These are phyloP conservation scores for Umbelopsis ramanniana DNA, from an alignment of 192 early-diverging fungal genomes.

Conservation along the genomic window DNA sequence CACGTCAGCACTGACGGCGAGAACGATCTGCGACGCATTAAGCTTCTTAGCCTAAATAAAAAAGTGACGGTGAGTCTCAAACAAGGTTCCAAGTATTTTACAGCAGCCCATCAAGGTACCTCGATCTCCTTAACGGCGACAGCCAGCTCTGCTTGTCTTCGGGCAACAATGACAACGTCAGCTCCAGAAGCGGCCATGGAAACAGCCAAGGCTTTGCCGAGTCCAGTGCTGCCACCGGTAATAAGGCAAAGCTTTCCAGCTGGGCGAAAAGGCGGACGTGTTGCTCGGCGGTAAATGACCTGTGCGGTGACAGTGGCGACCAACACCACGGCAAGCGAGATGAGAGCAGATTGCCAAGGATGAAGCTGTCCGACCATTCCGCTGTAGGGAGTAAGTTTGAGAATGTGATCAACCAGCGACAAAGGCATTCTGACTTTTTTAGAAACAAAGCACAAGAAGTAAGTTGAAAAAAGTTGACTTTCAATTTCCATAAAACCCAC, in stretches of 20 bases:
- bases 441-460: neutral
- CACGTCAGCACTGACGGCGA: slow-evolving; percentile 67
- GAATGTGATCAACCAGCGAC: slow-evolving; percentile 37
- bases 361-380: slow-evolving; percentile 30
- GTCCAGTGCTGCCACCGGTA: slow-evolving; percentile 77
- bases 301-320: slow-evolving; percentile 17
- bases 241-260: slow-evolving; percentile 70
- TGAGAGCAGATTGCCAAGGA: slow-evolving; percentile 31
- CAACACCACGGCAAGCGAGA: slow-evolving; percentile 28
- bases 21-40: slow-evolving; percentile 46
- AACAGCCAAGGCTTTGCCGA: slow-evolving; percentile 67
- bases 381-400: slow-evolving; percentile 29
- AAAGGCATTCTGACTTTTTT: slow-evolving; percentile 21
- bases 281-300: slow-evolving; percentile 23
- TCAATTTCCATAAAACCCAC: neutral
- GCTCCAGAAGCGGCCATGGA: slow-evolving; percentile 70
- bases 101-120: too few species aligned
- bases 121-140: slow-evolving; percentile 63
- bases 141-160: slow-evolving; percentile 48
- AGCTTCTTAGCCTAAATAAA: slow-evolving; percentile 22
- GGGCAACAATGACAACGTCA: slow-evolving; percentile 71
- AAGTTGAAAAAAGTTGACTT: neutral
- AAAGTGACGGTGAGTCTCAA: neutral
- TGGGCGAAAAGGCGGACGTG: slow-evolving; percentile 43
- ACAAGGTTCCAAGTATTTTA: too few species aligned